Evolutionary conservation across 73 alveolate species (phyloP).

Genomic region (Paramecium sexaurelia): DNA sequence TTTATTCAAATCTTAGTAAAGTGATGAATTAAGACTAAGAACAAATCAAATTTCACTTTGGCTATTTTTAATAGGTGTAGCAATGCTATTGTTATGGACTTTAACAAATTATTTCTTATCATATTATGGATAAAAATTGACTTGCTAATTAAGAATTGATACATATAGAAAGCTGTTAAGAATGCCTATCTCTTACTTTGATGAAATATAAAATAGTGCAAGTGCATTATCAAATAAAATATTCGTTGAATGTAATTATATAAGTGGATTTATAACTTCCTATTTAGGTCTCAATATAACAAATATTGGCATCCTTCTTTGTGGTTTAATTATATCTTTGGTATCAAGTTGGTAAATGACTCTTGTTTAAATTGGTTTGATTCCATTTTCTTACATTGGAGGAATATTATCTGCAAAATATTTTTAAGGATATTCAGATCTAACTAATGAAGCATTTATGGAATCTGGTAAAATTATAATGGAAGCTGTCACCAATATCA

Average conservation of each 20-base stretch:
- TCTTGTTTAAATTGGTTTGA: neutral
- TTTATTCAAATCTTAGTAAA: neutral
- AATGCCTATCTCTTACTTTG: slow-evolving; percentile 55
- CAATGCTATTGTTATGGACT: neutral
- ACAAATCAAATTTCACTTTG: neutral
- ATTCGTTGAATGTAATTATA: slow-evolving; percentile 21
- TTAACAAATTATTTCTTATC: neutral
- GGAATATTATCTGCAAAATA: neutral
- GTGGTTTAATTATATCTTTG: neutral
- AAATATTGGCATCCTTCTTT: neutral
- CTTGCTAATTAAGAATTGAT: slow-evolving; percentile 2
- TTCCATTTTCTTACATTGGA: slow-evolving; percentile 9
- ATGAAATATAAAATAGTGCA: slow-evolving; percentile 7
- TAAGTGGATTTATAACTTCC: neutral
- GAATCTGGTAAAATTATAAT: neutral
- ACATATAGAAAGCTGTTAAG: slow-evolving; percentile 4
- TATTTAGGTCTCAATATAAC: neutral
- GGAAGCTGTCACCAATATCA: slow-evolving; percentile 81
- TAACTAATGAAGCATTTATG: neutral
- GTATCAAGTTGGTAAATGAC: neutral
- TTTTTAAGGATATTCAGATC: neutral
- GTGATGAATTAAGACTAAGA: neutral
- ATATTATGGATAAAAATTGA: neutral
- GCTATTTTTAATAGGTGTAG: neutral
- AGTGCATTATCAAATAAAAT: neutral